Evolutionary conservation across 192 early-diverging fungal genomes (phyloP), one percentile per base, ranked within the genome.

Genomic region (Haplosporangium gracile): DNA sequence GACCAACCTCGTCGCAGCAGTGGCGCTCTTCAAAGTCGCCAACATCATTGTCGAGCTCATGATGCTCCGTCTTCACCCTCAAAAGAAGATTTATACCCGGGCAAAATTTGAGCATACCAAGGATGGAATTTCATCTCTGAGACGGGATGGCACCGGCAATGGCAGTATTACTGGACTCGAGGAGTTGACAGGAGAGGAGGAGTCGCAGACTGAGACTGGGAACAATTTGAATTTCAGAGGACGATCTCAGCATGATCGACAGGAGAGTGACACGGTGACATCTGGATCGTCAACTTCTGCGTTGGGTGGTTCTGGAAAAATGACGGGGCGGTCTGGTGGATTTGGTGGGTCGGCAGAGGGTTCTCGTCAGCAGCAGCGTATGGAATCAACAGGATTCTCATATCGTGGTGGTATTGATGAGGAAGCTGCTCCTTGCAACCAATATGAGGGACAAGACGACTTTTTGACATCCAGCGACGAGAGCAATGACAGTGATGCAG

Each of bases 11-110:
- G 82, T 89, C 2, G 89, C 86, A 29, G 82, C 82, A 32, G 71
- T 89, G 26, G 89, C 86, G 6, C 38, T 89, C 39, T 89, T 89
- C 80, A 88, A 82, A 32, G 72, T 88, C 1, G 88, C 88, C 36
- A 85, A 77, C 47, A 84, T 88, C 24, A 43, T 88, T 8, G 82
- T 88, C 20, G 88, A 88, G 70, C 73, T 88, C 15, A 78, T 82
- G 71, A 88, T 88, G 88, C 53, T 85, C 45, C 71, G 83, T 36
- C 65, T 88, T 36, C 82, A 82, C 40, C 88, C 88, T 42, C 75
- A 79, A 51, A 88, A 88, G 68, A 76, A 88, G 38, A 40, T 79
- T 24, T 85, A 82, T 40, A 70, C 34, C 24, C 72, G 80, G 4
- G 69, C 75, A 13, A 88, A 85, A 45, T 88, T 81, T 51, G 82